Conservation (phyloP, 805 yeast species). For the Metschnikowia borealis region DNA sequence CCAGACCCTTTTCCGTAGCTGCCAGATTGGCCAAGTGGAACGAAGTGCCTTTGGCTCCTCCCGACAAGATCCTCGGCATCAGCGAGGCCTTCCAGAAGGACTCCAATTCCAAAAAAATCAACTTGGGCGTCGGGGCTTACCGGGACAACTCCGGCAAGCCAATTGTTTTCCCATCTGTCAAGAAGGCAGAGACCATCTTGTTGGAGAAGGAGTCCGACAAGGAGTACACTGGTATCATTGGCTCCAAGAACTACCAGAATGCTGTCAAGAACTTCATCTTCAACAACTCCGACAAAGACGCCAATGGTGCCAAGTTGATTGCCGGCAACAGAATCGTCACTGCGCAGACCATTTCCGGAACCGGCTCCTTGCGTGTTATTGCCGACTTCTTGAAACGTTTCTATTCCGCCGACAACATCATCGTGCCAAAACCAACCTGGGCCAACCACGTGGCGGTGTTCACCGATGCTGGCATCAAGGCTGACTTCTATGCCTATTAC, state of each 20-base stretch:
- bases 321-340: constrained; percentile 67
- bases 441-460: constrained; percentile 86
- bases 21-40: constrained; percentile 22
- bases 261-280: constrained; percentile 70
- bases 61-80: constrained; percentile 83
- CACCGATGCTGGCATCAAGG: constrained; percentile 62
- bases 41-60: constrained; percentile 55
- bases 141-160: constrained; percentile 86
- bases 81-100: constrained; percentile 73
- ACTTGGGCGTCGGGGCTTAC: constrained; percentile 89
- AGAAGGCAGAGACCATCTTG: constrained; percentile 56
- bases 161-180: constrained; percentile 76
- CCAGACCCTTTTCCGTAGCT: constrained; percentile 17
- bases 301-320: constrained; percentile 52
- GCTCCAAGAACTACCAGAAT: constrained; percentile 62
- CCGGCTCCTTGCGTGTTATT: constrained; percentile 87
- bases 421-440: constrained; percentile 90
- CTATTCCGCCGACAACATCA: constrained; percentile 51
- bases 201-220: constrained; percentile 55
- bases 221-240: constrained; percentile 85
- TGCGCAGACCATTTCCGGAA: constrained; percentile 89
- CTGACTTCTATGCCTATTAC: constrained; percentile 68
- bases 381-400: constrained; percentile 71
- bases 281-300: constrained; percentile 52
- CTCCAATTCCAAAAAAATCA: constrained; percentile 50